Conservation (phyloP, 331 rosid genomes). For the Spiraea crenata region DNA sequence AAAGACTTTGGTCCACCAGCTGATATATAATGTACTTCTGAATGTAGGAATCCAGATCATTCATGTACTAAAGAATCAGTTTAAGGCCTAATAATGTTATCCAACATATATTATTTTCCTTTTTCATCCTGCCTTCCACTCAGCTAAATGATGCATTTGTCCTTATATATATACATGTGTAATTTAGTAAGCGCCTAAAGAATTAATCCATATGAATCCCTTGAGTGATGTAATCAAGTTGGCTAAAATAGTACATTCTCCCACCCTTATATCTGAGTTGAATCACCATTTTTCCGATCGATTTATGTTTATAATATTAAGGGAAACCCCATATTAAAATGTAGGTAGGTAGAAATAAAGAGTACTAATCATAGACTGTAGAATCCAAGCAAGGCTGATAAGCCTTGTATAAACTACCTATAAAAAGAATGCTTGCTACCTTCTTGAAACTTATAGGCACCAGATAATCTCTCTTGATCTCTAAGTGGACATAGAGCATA, state of each 20-base stretch:
- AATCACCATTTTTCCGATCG: too few relatives aligned
- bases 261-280: too few relatives aligned
- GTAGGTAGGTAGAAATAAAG: constrained; percentile 11
- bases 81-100: constrained; percentile 26
- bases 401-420: constrained; percentile 37
- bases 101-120: constrained; percentile 3
- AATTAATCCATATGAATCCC: too few relatives aligned
- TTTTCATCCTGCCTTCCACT: constrained; percentile 14
- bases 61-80: neutral
- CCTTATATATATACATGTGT: neutral
- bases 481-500: constrained; percentile 10
- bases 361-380: constrained; percentile 1
- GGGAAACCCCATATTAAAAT: neutral
- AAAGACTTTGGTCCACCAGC: too few relatives aligned
- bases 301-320: too few relatives aligned
- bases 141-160: constrained; percentile 10
- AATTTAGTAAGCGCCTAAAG: too few relatives aligned
- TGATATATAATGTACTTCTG: too few relatives aligned
- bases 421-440: constrained; percentile 34
- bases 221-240: too few relatives aligned
- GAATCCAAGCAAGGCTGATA: constrained; percentile 19
- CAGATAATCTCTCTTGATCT: neutral
- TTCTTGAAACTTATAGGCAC: constrained; percentile 28
- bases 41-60: constrained; percentile 25
- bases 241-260: too few relatives aligned